Evolutionary conservation across 371 early-diverging fungal genomes (phyloP), one percentile per base, ranked within the genome.

Genomic region (Chytridium lagenaria): DNA sequence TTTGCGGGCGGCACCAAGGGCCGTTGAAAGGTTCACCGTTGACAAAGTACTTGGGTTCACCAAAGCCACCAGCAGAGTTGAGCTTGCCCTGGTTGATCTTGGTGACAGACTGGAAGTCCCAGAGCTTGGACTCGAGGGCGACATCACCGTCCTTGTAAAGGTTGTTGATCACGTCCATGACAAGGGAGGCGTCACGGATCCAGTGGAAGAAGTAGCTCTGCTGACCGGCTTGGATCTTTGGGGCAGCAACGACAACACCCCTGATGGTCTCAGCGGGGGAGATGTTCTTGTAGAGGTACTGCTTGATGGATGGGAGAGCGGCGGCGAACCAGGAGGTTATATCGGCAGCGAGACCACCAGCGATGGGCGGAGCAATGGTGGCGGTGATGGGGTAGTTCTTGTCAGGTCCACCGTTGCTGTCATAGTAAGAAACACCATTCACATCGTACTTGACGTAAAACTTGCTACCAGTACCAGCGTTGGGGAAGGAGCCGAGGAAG

Each of bases 41-140:
- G n/a, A n/a, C n/a, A n/a, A n/a, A n/a, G n/a, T n/a, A n/a, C 77
- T 95, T 94, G 33, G 93, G 93, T 40, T 90, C 81, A 50, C 93
- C 90, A 93, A 78, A 80, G 1, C 78, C 74, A 0, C 80, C 82
- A 0, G 75, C 78, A 71, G 90, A 86, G 26, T 26, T 67, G 2
- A 38, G n/a, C 15, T 71, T 71, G 40, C 70, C 59, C 12, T 88
- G 81, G 40, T 90, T 79, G 76, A 88, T 93, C n/a, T n/a, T n/a
- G n/a, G n/a, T n/a, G n/a, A n/a, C n/a, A n/a, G n/a, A n/a, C n/a
- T n/a, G n/a, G n/a, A 77, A 88, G 59, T 76, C 78, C 51, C 44
- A 65, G 59, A 78, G 15, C 16, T 57, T 52, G 19, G 5, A 7
- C 59, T 76, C 76, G 40, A 70, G 52, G 61, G 50, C 22, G 5